phyloP scores from a whole-genome alignment of 257 asterid genomes.

The Leonotis leonurus region DNA sequence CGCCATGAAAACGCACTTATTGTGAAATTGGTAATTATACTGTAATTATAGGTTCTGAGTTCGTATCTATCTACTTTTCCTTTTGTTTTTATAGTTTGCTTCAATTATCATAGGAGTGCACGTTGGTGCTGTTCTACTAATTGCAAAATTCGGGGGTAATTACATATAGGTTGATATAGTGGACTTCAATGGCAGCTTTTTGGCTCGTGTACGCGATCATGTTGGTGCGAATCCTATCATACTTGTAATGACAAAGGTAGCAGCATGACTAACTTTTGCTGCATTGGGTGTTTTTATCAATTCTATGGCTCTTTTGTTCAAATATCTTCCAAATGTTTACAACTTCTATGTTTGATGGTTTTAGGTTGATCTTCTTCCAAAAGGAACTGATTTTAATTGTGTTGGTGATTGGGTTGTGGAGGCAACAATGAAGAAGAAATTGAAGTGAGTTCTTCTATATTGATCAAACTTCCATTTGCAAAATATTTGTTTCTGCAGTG shows the following conservation, averaged over 20 bases:
- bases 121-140: not conserved
- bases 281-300: not conserved
- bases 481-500: not conserved
- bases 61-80: not conserved
- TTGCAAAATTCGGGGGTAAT: conserved; percentile 4
- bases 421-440: conserved; percentile 90
- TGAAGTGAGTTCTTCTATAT: conserved; percentile 57
- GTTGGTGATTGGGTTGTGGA: conserved; percentile 99
- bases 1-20: conserved; percentile 74
- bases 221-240: conserved; percentile 96
- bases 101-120: not conserved
- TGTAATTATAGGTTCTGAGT: not conserved
- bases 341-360: conserved; percentile 13
- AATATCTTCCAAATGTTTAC: not conserved
- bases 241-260: conserved; percentile 86
- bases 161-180: conserved; percentile 79
- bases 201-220: conserved; percentile 79
- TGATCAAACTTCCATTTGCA: not conserved
- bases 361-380: conserved; percentile 96
- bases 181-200: conserved; percentile 93
- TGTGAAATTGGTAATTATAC: conserved; percentile 64
- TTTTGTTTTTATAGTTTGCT: not conserved
- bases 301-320: not conserved
- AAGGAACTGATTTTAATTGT: conserved; percentile 90
- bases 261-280: not conserved